Evolutionary conservation across 1,284 basidiomycete genomes (phyloP).

Genomic region (Trichosporon coremiiforme): DNA sequence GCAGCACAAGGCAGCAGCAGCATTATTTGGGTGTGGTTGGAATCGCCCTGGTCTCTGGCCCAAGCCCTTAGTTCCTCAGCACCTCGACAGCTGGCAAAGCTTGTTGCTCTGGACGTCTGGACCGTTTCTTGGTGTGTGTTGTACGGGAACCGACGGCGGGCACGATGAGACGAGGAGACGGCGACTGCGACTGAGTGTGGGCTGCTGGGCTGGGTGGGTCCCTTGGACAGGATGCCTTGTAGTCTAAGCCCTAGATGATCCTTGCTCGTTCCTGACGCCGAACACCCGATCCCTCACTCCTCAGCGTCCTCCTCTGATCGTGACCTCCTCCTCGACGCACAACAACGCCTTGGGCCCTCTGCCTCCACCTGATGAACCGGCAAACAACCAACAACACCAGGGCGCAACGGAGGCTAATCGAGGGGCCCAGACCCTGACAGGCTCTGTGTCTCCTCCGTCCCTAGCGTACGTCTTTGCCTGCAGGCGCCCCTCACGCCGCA

Average conservation of each 20-base stretch:
- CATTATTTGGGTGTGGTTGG: background rate
- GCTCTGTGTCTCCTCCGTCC: background rate
- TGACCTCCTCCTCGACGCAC: background rate
- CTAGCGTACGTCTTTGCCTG: background rate
- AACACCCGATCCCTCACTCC: background rate
- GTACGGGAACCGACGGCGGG: background rate
- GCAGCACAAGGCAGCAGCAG: background rate
- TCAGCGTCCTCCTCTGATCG: background rate
- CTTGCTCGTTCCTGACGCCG: background rate
- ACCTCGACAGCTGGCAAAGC: too few species aligned
- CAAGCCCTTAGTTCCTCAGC: background rate
- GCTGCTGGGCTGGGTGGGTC: background rate
- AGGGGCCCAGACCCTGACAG: slow-evolving; percentile 3
- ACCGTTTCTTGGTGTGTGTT: too few species aligned
- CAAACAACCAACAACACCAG: too few species aligned
- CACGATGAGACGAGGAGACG: too few species aligned
- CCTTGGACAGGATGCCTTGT: background rate
- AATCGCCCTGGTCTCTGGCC: background rate
- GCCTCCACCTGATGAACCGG: too few species aligned
- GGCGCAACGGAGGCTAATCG: background rate
- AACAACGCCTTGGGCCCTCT: too few species aligned
- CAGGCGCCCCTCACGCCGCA: background rate
- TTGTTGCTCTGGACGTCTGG: too few species aligned
- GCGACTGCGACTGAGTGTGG: too few species aligned
- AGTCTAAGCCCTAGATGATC: background rate